Conservation (phyloP, 2,329 filamentous ascomycete genomes). For the Hymenoscyphus linearis region DNA sequence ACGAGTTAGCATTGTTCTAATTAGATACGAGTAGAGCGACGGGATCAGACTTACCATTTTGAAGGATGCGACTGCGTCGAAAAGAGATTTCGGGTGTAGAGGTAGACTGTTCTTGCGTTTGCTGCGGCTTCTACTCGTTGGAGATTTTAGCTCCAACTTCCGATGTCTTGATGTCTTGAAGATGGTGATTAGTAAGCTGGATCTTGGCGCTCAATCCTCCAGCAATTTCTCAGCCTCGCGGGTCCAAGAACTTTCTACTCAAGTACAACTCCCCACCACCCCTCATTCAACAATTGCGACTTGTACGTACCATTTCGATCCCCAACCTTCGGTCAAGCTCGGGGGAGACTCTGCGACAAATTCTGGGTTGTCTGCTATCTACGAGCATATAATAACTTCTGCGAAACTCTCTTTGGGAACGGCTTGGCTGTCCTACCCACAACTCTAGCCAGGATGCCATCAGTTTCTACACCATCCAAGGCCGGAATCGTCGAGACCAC, state of each 20-base stretch:
- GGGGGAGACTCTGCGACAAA: background rate
- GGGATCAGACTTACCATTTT: constrained; percentile 28
- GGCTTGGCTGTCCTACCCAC: background rate
- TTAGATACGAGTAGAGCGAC: background rate
- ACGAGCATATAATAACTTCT: background rate
- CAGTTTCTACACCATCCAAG: constrained; percentile 43
- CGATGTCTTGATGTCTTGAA: background rate
- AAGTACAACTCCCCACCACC: background rate
- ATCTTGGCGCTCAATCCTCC: background rate
- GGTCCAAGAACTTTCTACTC: background rate
- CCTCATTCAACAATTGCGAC: background rate
- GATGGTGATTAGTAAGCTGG: background rate
- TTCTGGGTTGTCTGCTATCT: background rate
- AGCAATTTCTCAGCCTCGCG: constrained; percentile 10
- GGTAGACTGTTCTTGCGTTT: background rate
- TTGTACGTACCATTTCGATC: background rate
- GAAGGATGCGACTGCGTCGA: constrained; percentile 15
- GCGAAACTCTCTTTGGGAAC: background rate
- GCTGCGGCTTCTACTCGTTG: background rate
- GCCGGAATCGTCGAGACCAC: constrained; percentile 70
- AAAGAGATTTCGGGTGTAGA: constrained; percentile 4
- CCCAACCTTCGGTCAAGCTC: background rate
- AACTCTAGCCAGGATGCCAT: constrained; percentile 31
- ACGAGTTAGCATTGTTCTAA: constrained; percentile 17
- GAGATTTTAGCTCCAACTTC: constrained; percentile 10